A percentile compares a stretch with the other conserved stretches of the same genome.
phyloP scores from a whole-genome alignment of 2,329 filamentous ascomycete genomes.

The Gremmenia infestans region DNA sequence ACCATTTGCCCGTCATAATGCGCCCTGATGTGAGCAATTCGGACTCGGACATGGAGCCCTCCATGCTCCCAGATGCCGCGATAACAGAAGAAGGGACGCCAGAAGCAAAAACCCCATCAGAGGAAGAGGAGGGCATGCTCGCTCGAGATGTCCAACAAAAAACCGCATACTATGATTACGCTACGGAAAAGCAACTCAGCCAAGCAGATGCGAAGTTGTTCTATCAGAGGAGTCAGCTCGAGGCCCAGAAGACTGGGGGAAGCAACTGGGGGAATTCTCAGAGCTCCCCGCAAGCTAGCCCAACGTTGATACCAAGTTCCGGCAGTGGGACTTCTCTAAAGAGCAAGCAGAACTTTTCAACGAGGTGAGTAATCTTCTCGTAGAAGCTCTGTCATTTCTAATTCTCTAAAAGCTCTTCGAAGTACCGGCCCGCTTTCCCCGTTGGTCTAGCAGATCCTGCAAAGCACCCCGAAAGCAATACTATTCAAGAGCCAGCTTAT shows the following conservation, averaged over 20 bases:
- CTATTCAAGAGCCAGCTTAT: constrained; percentile 27
- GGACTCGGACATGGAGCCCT: constrained; percentile 2
- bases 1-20: neutral
- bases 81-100: constrained; percentile 21
- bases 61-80: constrained; percentile 28
- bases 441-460: constrained; percentile 26
- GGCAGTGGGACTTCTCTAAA: constrained; percentile 28
- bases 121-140: constrained; percentile 46
- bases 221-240: constrained; percentile 82
- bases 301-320: constrained; percentile 23
- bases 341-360: constrained; percentile 21
- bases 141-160: constrained; percentile 57
- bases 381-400: neutral
- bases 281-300: constrained; percentile 26
- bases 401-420: constrained; percentile 14
- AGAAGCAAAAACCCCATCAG: constrained; percentile 19
- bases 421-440: constrained; percentile 25
- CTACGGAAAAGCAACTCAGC: constrained; percentile 89
- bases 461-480: constrained; percentile 29
- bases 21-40: neutral
- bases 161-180: constrained; percentile 89
- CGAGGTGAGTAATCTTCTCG: constrained; percentile 11
- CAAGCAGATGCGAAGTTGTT: constrained; percentile 94
- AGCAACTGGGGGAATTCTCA: constrained; percentile 30
- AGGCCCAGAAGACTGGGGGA: constrained; percentile 29